Evolutionary conservation across 805 yeast species (phyloP), one percentile per base, ranked within the genome.

Genomic region (Ogataea sp.): DNA sequence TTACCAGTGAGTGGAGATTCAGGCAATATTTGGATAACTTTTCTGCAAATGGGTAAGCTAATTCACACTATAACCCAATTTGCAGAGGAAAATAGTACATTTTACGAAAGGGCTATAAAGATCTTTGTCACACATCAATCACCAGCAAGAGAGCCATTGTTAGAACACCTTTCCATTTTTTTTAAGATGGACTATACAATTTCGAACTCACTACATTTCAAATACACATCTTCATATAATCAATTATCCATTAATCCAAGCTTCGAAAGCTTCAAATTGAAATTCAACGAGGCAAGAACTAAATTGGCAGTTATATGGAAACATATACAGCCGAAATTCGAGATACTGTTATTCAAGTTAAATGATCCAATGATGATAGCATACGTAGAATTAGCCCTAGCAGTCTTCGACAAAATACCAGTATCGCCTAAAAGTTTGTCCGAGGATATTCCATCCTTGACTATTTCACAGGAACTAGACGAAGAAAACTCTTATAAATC

Each of bases 1-100:
- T 59, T 75, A 18, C 81, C 83, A 1, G 77, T 81, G 4, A 68
- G 75, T 32, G 75, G 77, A 2, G 75, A 70, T 43, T 72, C 75
- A 1, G 89, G 90, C 2, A 80, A 80, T 45, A 67, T 81, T 32
- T 83, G 94, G 94, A 69, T 80, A 29, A 79, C 86, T 8, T 58
- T 81, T 43, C 57, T 81, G 38, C 93, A 83, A 54, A 60, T 84
- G 30, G 89, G 90, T 3, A 80, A 74, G 53, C 64, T 83, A 38
- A 63, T 77, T 17, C 67, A 72, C 44, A 71, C 77, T 0, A 64
- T 42, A 60, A 65, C 53, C 39, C 61, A 41, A 47, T 65, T 41
- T 59, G 61, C 58, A 53, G 67, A 50, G 55, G 61, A 44, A 6
- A 42, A 61, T 33, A 48, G 53, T 8, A 48, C 51, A 2, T 36